Base-by-base conservation (phyloP, 345 rosid genomes). In the Gossypium ekmanianum region DNA sequence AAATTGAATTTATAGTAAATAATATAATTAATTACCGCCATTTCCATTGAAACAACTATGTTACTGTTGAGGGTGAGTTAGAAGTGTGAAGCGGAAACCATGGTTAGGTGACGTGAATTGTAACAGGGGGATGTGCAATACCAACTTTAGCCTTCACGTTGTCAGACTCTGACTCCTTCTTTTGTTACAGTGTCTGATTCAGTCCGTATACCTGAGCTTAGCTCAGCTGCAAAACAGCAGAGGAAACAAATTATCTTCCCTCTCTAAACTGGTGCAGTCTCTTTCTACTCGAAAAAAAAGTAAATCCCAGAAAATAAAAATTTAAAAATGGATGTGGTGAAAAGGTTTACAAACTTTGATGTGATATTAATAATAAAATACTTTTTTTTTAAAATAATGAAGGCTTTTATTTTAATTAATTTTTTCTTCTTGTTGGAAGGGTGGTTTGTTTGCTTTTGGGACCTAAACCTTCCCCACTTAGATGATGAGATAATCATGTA, bases 401-500 rank as follows among this genome's bases (percentile, higher is more conserved):
- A 7, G 43, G 27, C 65, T 24, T 20, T 75, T 59, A 34, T 63
- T 41, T 43, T 50, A 27, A 22, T 22, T 57, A 48, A 48, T 48
- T 18, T 9, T 64, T 9, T 72, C 65, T 29, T 48, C 29, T 57
- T 57, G 34, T 22, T 57, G 62, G 29, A 57, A 57, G 34, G 62
- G 62, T 71, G 74, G 78, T 74, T 86, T 79, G 83, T 75, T 80
- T 80, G 78, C 83, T 81, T 83, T 83, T 76, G 84, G 57, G 59
- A 59, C 61, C 82, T 76, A 62, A 77, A 75, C 83, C 83, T 75
- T 69, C 76, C 85, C 87, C 84, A 84, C 81, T 78, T 83, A 91
- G 94, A 90, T 90, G 97, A 90, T 90, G 94, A 91, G 92, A 83
- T 86, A 90, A 91, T 93, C 83, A 91, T 91, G 82, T 77, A 64